These are phyloP conservation scores for Physaria fendleri DNA, from an alignment of 345 rosid genomes.

Conservation along the genomic window DNA sequence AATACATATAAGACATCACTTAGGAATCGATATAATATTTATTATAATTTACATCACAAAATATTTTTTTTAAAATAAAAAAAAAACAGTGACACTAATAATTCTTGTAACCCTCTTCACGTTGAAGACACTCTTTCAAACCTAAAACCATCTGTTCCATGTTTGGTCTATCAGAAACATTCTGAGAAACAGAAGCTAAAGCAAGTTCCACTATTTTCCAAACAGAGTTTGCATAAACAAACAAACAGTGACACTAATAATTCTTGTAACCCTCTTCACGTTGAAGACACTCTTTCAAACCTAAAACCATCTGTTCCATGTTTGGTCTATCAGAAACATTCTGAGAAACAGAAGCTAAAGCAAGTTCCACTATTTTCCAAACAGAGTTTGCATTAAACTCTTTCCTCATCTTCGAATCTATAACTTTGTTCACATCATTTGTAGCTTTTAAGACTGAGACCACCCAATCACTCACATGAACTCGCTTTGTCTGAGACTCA, in stretches of 20 bases:
- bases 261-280: slow-evolving; percentile 5
- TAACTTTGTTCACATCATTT: slow-evolving; percentile 34
- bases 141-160: slow-evolving; percentile 12
- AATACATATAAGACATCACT: too few relatives aligned
- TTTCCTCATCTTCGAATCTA: slow-evolving; percentile 7
- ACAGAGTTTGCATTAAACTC: slow-evolving; percentile 17
- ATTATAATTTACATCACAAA: too few relatives aligned
- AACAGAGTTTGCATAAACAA: too few relatives aligned
- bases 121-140: slow-evolving; percentile 21
- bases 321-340: slow-evolving; percentile 5
- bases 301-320: too few relatives aligned
- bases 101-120: slow-evolving; percentile 3
- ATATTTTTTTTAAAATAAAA: too few relatives aligned
- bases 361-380: slow-evolving; percentile 29
- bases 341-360: slow-evolving; percentile 12
- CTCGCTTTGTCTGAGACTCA: slow-evolving; percentile 7
- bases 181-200: slow-evolving; percentile 10
- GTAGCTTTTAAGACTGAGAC: slow-evolving; percentile 20
- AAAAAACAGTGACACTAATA: slow-evolving; percentile 10
- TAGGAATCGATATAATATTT: too few relatives aligned
- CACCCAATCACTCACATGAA: slow-evolving; percentile 35
- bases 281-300: slow-evolving; percentile 21
- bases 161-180: slow-evolving; percentile 14
- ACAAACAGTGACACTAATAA: slow-evolving; percentile 7
- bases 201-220: slow-evolving; percentile 34